Evolutionary conservation across 2,329 filamentous ascomycete genomes (phyloP), one percentile per base, ranked within the genome.

Genomic region (Pseudocercospora crystallina): DNA sequence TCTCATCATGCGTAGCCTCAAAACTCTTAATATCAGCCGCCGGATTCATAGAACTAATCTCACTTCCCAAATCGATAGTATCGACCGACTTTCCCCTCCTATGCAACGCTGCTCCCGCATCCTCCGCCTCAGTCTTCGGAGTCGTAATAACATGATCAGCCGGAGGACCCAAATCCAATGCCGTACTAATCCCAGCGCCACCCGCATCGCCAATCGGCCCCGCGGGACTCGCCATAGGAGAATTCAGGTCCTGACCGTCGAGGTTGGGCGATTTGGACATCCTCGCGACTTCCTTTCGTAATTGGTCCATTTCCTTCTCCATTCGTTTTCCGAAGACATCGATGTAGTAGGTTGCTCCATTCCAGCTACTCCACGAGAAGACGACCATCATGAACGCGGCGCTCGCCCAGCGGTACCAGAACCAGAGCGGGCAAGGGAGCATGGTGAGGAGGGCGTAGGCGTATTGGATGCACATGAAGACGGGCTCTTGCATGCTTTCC

Each of bases 401-500:
- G 35, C 88, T 94, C 0, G 89, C 85, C 80, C 85, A 89, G 38
- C 86, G 83, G 66, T 85, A 94, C 77, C 88, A 87, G 72, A 99
- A 96, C 92, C 94, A 99, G 7, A 99, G 64, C 0, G 92, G 90
- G 60, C 91, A 97, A 0, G 94, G 94, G 5, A 96, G 75, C 86
- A 99, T 97, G 8, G 94, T 99, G 41, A 92, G 73, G 5, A 95
- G 80, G 7, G 94, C 94, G 66, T 97, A 99, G 1, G 69, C 66
- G 73, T 97, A 99, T 70, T 99, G 94, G 52, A 99, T 96, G 57
- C 89, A 60, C 94, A 99, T 99, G 70, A 97, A 99, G 2, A 89
- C 87, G 0, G 87, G 79, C 66, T 96, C 91, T 69, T 99, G 94
- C 30, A 96, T 73, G 3, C 72, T 68, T 2, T 82, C 74, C 0